Conservation (phyloP, 257 asterid species). For the Fraxinus quadrangulata region DNA sequence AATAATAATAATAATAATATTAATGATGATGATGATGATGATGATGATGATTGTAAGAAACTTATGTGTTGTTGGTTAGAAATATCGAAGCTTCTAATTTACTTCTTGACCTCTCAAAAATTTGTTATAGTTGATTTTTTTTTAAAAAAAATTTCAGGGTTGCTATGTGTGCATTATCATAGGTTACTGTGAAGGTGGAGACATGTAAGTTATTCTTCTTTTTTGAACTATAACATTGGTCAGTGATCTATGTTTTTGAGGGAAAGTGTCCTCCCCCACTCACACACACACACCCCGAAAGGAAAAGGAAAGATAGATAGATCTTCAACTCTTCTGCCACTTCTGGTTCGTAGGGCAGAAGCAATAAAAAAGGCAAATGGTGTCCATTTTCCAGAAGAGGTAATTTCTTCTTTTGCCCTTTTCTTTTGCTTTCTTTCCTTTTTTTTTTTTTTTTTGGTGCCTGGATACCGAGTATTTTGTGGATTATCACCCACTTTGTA, state of each 20-base stretch:
- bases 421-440: not conserved
- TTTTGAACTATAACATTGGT: conserved; percentile 11
- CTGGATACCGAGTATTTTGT: not conserved
- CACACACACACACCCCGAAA: not conserved
- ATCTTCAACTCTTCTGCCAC: conserved; percentile 24
- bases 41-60: not conserved
- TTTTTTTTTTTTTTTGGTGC: not conserved
- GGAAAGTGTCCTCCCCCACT: conserved; percentile 3
- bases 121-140: conserved; percentile 15
- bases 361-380: conserved; percentile 75
- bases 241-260: conserved; percentile 14
- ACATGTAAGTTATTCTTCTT: conserved; percentile 60
- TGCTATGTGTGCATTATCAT: conserved; percentile 93
- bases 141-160: conserved; percentile 64
- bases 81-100: not conserved
- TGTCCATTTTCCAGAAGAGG: conserved; percentile 81
- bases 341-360: conserved; percentile 66
- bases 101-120: not conserved
- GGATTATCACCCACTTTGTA: not conserved
- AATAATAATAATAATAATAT: no score
- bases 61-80: conserved; percentile 16
- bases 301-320: conserved; percentile 16
- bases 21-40: no score
- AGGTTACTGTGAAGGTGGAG: conserved; percentile 98
- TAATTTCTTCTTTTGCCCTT: conserved; percentile 24